phyloP scores from a whole-genome alignment of 2,329 filamentous ascomycete genomes.

The Phoma sp. region DNA sequence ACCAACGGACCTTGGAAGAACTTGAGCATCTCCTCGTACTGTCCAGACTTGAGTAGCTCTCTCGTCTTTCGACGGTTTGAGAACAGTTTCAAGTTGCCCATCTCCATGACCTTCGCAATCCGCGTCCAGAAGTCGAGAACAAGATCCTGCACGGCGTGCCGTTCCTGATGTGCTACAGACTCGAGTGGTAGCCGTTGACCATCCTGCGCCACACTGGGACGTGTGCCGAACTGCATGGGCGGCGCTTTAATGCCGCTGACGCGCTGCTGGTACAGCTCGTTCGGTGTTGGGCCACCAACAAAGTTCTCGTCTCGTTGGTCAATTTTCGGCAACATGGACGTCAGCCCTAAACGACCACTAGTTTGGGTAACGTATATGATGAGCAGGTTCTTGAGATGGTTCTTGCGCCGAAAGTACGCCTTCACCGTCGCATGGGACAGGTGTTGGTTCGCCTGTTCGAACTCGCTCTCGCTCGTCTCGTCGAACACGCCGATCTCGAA shows the following conservation, averaged over 20 bases:
- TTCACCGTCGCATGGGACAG: constrained; percentile 68
- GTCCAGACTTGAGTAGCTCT: constrained; percentile 84
- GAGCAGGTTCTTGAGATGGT: constrained; percentile 83
- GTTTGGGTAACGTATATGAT: constrained; percentile 92
- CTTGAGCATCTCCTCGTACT: constrained; percentile 81
- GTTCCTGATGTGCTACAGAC: constrained; percentile 46
- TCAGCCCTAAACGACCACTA: constrained; percentile 90
- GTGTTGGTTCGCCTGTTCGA: constrained; percentile 51
- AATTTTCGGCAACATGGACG: constrained; percentile 81
- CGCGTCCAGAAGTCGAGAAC: constrained; percentile 89
- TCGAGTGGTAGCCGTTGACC: constrained; percentile 47
- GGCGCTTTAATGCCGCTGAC: constrained; percentile 45
- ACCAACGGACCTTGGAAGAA: constrained; percentile 80
- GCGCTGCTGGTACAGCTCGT: constrained; percentile 47
- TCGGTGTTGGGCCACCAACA: constrained; percentile 36
- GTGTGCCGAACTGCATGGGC: constrained; percentile 45
- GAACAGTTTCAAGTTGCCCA: constrained; percentile 88
- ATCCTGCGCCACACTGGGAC: constrained; percentile 31
- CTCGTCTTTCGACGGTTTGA: constrained; percentile 86
- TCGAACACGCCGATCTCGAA: constrained; percentile 98
- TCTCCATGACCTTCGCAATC: constrained; percentile 90
- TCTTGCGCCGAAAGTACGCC: constrained; percentile 76
- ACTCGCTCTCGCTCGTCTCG: constrained; percentile 76
- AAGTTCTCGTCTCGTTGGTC: constrained; percentile 38
- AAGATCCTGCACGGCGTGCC: constrained; percentile 58